Base-by-base conservation (phyloP, 495 filamentous ascomycete genomes). In the Aspergillus leporis region DNA sequence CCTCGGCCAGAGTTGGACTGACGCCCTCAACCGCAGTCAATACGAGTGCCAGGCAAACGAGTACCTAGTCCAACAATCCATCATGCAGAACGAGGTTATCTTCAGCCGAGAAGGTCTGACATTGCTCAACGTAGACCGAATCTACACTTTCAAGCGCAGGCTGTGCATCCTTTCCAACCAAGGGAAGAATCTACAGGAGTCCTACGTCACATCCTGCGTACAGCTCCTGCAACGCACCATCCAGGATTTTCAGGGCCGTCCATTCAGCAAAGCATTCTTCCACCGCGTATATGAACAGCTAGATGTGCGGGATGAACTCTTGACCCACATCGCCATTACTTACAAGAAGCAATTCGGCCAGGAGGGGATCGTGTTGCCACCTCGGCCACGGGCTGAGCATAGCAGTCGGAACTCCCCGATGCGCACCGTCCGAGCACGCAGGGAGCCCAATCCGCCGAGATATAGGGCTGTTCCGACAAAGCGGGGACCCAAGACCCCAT, bases 111-210 rank as follows among this genome's bases (percentile, higher is more conserved):
- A 87, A 48, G 86, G 85, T 36, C 73, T 92, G 31, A 88, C 83
- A 0, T 69, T 91, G 31, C 71, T 91, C 0, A 84, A 83, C 16
- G 81, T 91, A 45, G 88, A 92, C 69, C 82, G 86, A 56, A 76
- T 90, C 63, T 90, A 90, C 71, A 89, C 83, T 45, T 87, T 92
- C 75, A 89, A 90, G 64, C 79, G 81, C 32, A 78, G 84, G 5
- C 77, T 90, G 3, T 82, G 83, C 55, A 77, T 82, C 18, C 82
- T 88, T 54, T 77, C 81, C 9, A 72, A 64, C 46, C 70, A 63
- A 38, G 60, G 66, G 9, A 68, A 61, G 58, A 59, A 61, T 53
- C 43, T 65, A 55, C 61, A 70, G 61, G 71, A 73, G 46, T 68
- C 75, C 31, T 80, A 73, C 49, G 72, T 80, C 36, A 69, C 69